Evolutionary conservation across 129 eudicot genomes (phyloP), one percentile per base, ranked within the genome.

Genomic region (Mikania micrantha): DNA sequence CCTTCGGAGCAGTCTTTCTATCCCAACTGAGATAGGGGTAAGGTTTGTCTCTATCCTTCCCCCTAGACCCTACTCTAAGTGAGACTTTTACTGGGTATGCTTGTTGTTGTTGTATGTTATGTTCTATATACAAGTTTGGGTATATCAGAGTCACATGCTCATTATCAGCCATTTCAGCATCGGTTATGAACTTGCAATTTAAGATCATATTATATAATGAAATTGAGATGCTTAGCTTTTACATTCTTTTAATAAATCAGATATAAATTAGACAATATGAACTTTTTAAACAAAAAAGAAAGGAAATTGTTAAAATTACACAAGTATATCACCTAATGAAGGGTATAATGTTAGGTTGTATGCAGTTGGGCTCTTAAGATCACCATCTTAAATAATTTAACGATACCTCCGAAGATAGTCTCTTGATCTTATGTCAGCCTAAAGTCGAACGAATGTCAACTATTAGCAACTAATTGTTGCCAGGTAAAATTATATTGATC

Each of bases 341-440:
- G 54, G 36, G 31, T 53, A 7, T 36, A 67, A 61, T 62, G 41
- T 56, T 50, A 49, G 27, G 21, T 20, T 11, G 2, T 32, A 29
- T 32, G 56, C 60, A n/a, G 62, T 59, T 24, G 7, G 61, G 21
- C 28, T 49, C 28, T 19, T 6, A 36, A 56, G 62, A 25, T 56
- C 3, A 67, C 34, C 56, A 12, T 59, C 48, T 27, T 22, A 60
- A 39, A 27, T 49, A 42, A 36, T 34, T 27, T 35, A 58, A 49
- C 70, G 74, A 75, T 85, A 74, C 73, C 76, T 83, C 56, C 76
- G 91, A 17, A 90, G 95, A 73, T 66, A 80, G 17, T 74, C 88
- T 69, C 85, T 87, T 52, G 97, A 90, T 80, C 89, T 82, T 70
- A 87, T 72, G 83, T 90, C 97, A 60, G 97, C 97, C 97, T 90